Conservation (phyloP, 768 basidiomycete species). For the Tremella yokohamensis region DNA sequence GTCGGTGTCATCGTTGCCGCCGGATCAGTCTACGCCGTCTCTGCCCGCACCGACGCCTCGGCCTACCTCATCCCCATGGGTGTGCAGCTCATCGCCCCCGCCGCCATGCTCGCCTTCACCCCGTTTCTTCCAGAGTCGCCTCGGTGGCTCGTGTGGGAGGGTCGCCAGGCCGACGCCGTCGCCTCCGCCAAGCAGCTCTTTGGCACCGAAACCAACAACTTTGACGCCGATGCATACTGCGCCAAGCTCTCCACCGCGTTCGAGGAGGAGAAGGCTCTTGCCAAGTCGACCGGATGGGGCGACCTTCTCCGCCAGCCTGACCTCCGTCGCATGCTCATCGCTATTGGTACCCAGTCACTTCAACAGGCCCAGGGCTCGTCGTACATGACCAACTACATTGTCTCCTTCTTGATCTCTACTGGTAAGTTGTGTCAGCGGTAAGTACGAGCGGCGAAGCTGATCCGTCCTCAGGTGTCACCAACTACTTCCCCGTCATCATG, state of each 20-base stretch:
- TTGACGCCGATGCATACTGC: conserved; percentile 24
- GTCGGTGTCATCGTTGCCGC: conserved; percentile 34
- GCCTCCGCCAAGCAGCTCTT: conserved; percentile 16
- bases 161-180: conserved; percentile 19
- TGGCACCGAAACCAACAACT: conserved; percentile 15
- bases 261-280: conserved; percentile 19
- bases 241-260: conserved; percentile 25
- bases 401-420: conserved; percentile 1
- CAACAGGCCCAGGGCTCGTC: conserved; percentile 28
- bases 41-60: conserved; percentile 3
- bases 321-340: conserved; percentile 24
- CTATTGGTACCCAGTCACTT: conserved; percentile 25
- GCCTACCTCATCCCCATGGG: conserved; percentile 30
- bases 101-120: conserved; percentile 13
- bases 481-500: conserved; percentile 30
- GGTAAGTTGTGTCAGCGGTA: background rate
- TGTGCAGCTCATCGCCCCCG: conserved; percentile 20
- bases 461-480: conserved; percentile 16
- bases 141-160: conserved; percentile 24
- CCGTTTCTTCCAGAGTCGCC: conserved; percentile 22
- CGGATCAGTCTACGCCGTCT: conserved; percentile 26
- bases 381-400: conserved; percentile 20
- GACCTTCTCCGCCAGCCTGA: conserved; percentile 18
- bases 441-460: background rate
- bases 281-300: conserved; percentile 5